Evolutionary conservation across 2,329 filamentous ascomycete species (phyloP).

Genomic region (Sporothrix pseudoabietina): DNA sequence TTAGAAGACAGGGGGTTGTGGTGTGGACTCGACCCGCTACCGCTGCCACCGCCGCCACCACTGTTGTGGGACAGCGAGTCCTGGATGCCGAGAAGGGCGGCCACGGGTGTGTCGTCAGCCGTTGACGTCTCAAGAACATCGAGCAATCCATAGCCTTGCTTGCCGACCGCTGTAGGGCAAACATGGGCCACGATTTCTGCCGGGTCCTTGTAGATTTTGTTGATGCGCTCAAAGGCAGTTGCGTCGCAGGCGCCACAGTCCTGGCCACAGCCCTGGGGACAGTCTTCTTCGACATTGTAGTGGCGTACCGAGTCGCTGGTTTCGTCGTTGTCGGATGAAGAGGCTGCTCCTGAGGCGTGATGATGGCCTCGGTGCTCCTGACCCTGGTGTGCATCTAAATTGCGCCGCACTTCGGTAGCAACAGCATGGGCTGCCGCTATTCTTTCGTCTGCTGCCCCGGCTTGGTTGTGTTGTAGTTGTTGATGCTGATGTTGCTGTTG

Average conservation of each 20-base stretch:
- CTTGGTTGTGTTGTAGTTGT: not conserved
- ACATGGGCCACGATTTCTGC: constrained; percentile 23
- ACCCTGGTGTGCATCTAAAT: not conserved
- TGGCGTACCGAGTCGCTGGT: not conserved
- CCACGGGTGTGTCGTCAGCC: constrained; percentile 39
- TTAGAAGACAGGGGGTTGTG: not conserved
- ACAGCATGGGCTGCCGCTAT: not conserved
- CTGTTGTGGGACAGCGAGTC: constrained; percentile 32
- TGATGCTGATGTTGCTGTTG: not conserved
- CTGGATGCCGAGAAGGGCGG: constrained; percentile 39
- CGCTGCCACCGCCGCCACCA: not conserved
- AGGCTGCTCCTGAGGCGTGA: not conserved
- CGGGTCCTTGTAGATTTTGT: constrained; percentile 21
- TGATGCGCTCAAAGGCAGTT: not conserved
- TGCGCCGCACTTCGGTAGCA: not conserved
- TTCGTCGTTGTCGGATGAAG: not conserved
- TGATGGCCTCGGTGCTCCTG: not conserved
- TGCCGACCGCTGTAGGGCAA: constrained; percentile 27
- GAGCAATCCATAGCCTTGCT: constrained; percentile 34
- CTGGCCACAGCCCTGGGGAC: not conserved
- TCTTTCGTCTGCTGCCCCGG: not conserved
- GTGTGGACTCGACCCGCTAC: not conserved
- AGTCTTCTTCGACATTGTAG: not conserved
- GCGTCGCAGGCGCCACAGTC: not conserved
- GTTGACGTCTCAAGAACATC: constrained; percentile 40